Conservation (phyloP, 2,329 filamentous ascomycete genomes). For the Alternaria infectoria region DNA sequence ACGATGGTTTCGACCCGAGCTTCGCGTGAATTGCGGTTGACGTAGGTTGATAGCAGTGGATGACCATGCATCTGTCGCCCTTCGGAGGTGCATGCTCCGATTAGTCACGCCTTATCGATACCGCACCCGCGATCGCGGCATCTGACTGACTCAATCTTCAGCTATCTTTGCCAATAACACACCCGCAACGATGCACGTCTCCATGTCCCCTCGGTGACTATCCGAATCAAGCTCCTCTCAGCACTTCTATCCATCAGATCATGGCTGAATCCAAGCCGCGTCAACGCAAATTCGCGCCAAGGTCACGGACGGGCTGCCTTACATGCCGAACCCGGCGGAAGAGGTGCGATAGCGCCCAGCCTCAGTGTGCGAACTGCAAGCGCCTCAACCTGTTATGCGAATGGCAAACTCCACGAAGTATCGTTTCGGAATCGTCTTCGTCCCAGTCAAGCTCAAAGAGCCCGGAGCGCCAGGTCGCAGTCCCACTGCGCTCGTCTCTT, state of each 20-base stretch:
- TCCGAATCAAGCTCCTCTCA: constrained; percentile 7
- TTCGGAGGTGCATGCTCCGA: constrained; percentile 2
- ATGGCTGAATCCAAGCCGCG: constrained; percentile 43
- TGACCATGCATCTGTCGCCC: not conserved
- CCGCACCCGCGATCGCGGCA: not conserved
- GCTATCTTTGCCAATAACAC: constrained; percentile 6
- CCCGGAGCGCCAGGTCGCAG: constrained; percentile 20
- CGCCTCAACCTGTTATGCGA: constrained; percentile 45
- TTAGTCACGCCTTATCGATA: constrained; percentile 17
- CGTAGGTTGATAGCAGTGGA: not conserved
- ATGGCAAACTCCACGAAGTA: constrained; percentile 41
- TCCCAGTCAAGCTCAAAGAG: constrained; percentile 14
- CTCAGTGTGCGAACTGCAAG: constrained; percentile 43
- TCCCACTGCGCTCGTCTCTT: constrained; percentile 27
- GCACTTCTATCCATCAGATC: constrained; percentile 14
- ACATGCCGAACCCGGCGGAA: constrained; percentile 45
- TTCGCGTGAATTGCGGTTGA: not conserved
- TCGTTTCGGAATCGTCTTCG: constrained; percentile 15
- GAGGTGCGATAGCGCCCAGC: constrained; percentile 43
- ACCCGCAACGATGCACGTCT: constrained; percentile 14
- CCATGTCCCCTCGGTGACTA: constrained; percentile 17
- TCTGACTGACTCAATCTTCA: constrained; percentile 13
- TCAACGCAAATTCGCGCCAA: constrained; percentile 46
- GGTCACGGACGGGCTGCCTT: constrained; percentile 45
- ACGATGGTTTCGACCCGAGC: not conserved